Evolutionary conservation across 2,329 filamentous ascomycete species (phyloP), one percentile per base, ranked within the genome.

Genomic region (Didymosphaeria variabile): DNA sequence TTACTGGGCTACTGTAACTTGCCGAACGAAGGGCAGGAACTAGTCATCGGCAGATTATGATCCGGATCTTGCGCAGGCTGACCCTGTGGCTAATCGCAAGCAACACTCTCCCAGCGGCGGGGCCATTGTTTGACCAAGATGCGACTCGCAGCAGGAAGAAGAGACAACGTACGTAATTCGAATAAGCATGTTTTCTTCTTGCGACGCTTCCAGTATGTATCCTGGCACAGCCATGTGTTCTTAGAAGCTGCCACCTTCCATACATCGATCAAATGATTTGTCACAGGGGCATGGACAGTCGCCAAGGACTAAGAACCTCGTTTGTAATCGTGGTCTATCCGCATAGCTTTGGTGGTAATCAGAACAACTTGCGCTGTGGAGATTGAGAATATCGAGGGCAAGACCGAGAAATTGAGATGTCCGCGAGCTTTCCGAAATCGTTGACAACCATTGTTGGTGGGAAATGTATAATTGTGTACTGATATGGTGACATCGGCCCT

Each of bases 401-500:
- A 15, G 6, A 3, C n/a, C 23, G 17, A 13, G 45, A 47, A 29
- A 47, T 31, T 47, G 15, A 17, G 45, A n/a, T 15, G 45, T 47
- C 13, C 45, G 17, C 23, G 23, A 8, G 5, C 21, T 15, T 29
- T 47, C 45, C 13, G 5, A 31, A 26, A 5, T 9, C 13, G 21
- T 47, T 9, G 23, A 26, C 5, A 31, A 23, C 23, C 29, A 31
- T 31, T 26, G 13, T 47, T 31, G 21, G 15, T 12, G 13, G 29
- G 1, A 21, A 47, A 23, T 47, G 45, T 31, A 31, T 23, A 21
- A 46, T 46, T 19, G 21, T 26, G 44, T 17, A 21, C 38, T 31
- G 31, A 26, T 50, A 60, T 54, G 40, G 52, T 50, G 51, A 44
- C 6, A 44, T 60, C 17, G 15, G 31, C 10, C 19, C 32, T 17